Percentiles rank a stretch among this genome's conserved stretches.
Conservation (phyloP, 164 flowering plant genomes). For the Pachysandra terminalis region DNA sequence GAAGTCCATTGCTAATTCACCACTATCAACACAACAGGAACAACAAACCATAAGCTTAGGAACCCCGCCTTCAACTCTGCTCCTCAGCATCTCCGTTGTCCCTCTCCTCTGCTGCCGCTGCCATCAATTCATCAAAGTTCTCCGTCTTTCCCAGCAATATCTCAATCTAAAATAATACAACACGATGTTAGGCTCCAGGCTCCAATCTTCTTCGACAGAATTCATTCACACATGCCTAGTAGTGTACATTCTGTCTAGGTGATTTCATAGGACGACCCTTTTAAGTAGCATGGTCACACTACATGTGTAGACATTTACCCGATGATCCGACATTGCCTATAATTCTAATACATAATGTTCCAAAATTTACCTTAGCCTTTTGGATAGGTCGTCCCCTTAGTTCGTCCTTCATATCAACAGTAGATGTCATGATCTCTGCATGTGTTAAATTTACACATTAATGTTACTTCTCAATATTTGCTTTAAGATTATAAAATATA, state of each 20-base stretch:
- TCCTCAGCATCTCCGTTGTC: constrained; percentile 47
- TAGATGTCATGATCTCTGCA: constrained; percentile 81
- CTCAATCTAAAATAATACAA: constrained; percentile 55
- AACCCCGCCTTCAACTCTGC: constrained; percentile 35
- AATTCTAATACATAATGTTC: not conserved
- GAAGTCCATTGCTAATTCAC: constrained; percentile 4
- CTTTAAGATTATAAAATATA: not conserved
- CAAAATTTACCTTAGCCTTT: constrained; percentile 64
- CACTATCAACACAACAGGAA: not conserved
- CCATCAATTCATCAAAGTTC: constrained; percentile 88
- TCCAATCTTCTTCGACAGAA: too few species aligned
- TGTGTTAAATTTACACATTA: not conserved
- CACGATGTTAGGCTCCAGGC: not conserved
- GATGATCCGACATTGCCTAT: not conserved
- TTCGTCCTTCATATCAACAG: constrained; percentile 84
- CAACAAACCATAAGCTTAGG: not conserved
- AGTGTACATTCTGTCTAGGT: too few species aligned
- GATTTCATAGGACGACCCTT: too few species aligned
- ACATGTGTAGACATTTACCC: not conserved
- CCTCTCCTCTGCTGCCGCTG: constrained; percentile 68
- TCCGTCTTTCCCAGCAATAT: constrained; percentile 72
- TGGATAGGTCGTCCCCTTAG: constrained; percentile 74
- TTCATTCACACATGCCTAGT: too few species aligned
- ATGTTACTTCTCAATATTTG: constrained; percentile 2
- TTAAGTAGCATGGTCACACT: too few species aligned